Evolutionary conservation across 139 green algal species (phyloP), one percentile per base, ranked within the genome.

Genomic region (Medakamo hakoo): DNA sequence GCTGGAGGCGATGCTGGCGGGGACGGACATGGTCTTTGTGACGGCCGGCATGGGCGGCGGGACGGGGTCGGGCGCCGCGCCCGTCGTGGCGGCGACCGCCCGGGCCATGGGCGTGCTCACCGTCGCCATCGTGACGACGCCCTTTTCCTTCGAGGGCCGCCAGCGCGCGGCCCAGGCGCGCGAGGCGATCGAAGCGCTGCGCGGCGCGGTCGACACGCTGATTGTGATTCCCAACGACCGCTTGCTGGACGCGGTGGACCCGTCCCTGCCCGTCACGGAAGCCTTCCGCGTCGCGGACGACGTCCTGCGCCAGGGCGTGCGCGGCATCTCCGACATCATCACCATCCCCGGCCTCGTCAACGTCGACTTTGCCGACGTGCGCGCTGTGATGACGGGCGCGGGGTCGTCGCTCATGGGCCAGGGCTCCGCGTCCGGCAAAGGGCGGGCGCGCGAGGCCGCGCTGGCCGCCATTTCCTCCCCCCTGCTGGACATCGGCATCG

Each of bases 321-420:
- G 95, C 72, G 92, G 92, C 62, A 98, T 98, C 69, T 92, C 84
- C 2, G 92, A 98, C 74, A 98, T 98, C 81, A 97, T 98, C 76
- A 96, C 90, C 4, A 86, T 94, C 69, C 85, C 92, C 4, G 92
- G 92, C 55, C 86, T 98, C 40, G 91, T 98, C 64, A 98, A 98
- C 66, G 92, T 98, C 18, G 92, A 98, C 77, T 98, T 98, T 83
- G 92, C 92, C 2, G 92, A 98, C 68, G 89, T 98, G 18, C 85
- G 84, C 73, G 77, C 92, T 55, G 88, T 98, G 72, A 98, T 98
- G 90, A 77, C 60, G 61, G 95, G 96, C 79, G 80, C 78, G 21
- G 92, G 92, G 59, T 95, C 86, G 1, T 88, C 92, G 56, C 95
- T 97, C 88, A 73, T 98, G 55, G 89, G 88, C 24, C 78, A 85